A percentile compares a stretch with the other conserved stretches of the same genome.
Evolutionary conservation across 257 asterid genomes (phyloP).

Genomic region (Prunella vulgaris): DNA sequence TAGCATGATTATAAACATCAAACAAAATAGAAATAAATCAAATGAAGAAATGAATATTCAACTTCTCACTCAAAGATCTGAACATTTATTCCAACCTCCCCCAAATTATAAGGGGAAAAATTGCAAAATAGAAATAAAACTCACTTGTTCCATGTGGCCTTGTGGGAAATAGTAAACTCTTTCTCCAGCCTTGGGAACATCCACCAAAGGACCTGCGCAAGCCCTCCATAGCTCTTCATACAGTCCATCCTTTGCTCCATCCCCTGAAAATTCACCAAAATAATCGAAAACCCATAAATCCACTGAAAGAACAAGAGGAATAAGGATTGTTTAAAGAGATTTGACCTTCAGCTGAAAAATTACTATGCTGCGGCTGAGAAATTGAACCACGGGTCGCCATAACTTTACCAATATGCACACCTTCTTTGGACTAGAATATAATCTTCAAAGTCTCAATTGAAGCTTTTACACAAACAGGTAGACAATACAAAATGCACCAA

Average conservation of each 20-base stretch:
- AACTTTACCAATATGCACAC: constrained; percentile 13
- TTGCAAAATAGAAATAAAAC: constrained; percentile 22
- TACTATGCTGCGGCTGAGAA: constrained; percentile 33
- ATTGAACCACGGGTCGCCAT: constrained; percentile 42
- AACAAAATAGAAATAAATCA: constrained; percentile 12
- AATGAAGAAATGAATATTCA: constrained; percentile 9
- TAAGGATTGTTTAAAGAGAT: not conserved
- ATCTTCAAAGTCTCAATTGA: constrained; percentile 22
- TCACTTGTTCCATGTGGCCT: constrained; percentile 99
- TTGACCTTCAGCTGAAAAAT: constrained; percentile 33
- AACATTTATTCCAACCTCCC: constrained; percentile 9
- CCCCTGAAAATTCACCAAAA: constrained; percentile 29
- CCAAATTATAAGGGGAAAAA: not conserved
- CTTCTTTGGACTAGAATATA: not conserved
- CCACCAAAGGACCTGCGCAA: constrained; percentile 96
- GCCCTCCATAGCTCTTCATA: constrained; percentile 81
- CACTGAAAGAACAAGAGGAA: not conserved
- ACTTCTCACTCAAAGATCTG: constrained; percentile 27
- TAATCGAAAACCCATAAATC: not conserved
- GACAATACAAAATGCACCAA: constrained; percentile 12
- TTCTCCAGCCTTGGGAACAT: constrained; percentile 68
- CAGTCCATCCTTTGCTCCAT: constrained; percentile 46
- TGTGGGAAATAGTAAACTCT: constrained; percentile 91
- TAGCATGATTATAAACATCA: constrained; percentile 21
- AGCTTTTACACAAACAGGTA: not conserved